Evolutionary conservation across 148 eudicot species (phyloP), one percentile per base, ranked within the genome.

Genomic region (Chenopodium berlandieri): DNA sequence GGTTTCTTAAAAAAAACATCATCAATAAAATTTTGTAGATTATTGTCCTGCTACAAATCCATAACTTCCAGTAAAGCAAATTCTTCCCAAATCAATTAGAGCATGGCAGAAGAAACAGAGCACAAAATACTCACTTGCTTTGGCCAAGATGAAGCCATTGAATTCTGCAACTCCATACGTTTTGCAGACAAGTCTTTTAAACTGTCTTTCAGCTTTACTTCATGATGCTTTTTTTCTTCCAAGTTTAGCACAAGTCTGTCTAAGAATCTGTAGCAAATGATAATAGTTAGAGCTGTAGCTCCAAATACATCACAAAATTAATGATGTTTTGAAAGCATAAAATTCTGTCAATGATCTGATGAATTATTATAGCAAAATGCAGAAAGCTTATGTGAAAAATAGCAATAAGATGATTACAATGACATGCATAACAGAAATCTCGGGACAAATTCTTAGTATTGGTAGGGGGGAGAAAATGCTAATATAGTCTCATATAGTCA

Each of bases 211-310:
- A 96, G 85, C 90, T 92, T 96, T 73, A 85, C 87, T 87, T 96
- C 98, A 82, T 91, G 99, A 62, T 82, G 94, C 89, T 94, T 96
- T 94, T 96, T 96, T 85, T 96, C 98, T 84, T 96, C 99, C 86
- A 96, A 66, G 31, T 93, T 88, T 69, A 76, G 90, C 58, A 94
- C 98, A 54, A 94, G 82, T 82, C 99, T 89, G 81, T 94, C 95
- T 58, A 94, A 88, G 89, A 96, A 94, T 86, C 98, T 96, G 89
- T 23, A 67, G 17, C 68, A 46, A 56, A 78, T 70, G 44, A 50
- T 75, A 44, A 67, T 37, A 9, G 23, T n/a, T 67, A 27, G 13
- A n/a, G 66, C 68, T 76, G 20, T n/a, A 56, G 72, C 19, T 70
- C 80, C 63, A 9, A 40, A 65, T 16, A 27, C 44, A 58, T 48